These are phyloP conservation scores for Ustilago lituana DNA, from an alignment of 1,284 basidiomycete species.

Conservation along the genomic window DNA sequence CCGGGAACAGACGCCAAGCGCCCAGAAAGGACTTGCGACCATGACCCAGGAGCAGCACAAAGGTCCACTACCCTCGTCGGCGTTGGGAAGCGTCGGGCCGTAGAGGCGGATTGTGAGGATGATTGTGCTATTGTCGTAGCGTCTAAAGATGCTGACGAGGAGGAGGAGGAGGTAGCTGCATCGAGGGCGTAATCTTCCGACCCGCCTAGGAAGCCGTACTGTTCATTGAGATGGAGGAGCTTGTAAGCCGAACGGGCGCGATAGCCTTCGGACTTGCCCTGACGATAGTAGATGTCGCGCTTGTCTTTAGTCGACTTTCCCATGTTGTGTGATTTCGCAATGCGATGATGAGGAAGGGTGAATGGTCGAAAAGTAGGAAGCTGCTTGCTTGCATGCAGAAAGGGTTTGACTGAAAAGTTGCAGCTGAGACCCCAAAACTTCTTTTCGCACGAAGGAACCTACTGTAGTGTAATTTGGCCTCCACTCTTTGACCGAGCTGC, in stretches of 20 bases:
- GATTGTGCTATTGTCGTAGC: too few relatives aligned
- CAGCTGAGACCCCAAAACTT: neutral
- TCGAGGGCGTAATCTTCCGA: slow-evolving; percentile 44
- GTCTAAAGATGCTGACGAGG: neutral
- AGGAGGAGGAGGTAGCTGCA: slow-evolving; percentile 3
- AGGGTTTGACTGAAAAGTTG: slow-evolving; percentile 1
- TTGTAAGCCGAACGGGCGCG: slow-evolving; percentile 73
- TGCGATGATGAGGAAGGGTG: neutral
- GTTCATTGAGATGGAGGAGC: slow-evolving; percentile 70
- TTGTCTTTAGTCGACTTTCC: slow-evolving; percentile 69
- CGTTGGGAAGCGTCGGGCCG: slow-evolving; percentile 10
- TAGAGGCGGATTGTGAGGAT: too few relatives aligned
- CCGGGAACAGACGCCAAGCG: slow-evolving; percentile 57
- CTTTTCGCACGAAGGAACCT: slow-evolving; percentile 21
- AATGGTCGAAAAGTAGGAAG: neutral
- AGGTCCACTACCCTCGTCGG: slow-evolving; percentile 71
- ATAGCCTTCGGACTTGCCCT: slow-evolving; percentile 69
- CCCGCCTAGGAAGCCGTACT: slow-evolving; percentile 70
- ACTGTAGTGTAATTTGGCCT: too few relatives aligned
- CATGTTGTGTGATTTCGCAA: slow-evolving; percentile 30
- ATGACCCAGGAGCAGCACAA: slow-evolving; percentile 72
- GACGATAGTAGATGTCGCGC: slow-evolving; percentile 72
- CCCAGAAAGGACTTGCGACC: slow-evolving; percentile 68
- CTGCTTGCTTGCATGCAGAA: slow-evolving; percentile 2
- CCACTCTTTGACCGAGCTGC: neutral